These are phyloP conservation scores for Hypoxylon intermedium DNA, from an alignment of 495 filamentous ascomycete genomes.

Conservation along the genomic window DNA sequence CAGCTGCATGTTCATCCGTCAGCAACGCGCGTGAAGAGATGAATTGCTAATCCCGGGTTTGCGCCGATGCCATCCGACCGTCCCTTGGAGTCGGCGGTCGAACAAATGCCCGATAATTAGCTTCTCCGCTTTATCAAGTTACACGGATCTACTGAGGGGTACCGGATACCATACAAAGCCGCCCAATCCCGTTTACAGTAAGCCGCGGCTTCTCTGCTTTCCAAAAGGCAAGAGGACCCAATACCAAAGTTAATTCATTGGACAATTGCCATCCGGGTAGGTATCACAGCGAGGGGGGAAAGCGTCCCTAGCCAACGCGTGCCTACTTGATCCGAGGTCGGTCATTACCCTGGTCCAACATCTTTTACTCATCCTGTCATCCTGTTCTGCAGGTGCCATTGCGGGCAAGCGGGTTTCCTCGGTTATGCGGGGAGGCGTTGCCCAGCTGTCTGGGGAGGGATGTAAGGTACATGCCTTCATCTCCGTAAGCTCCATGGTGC, in stretches of 20 bases:
- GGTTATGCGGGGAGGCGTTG: constrained; percentile 41
- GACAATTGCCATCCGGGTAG: constrained; percentile 5
- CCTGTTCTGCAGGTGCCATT: no score
- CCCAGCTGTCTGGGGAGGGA: background rate
- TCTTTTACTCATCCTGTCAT: no score
- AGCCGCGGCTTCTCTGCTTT: constrained; percentile 14
- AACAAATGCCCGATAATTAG: constrained; percentile 25
- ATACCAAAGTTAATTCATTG: constrained; percentile 10
- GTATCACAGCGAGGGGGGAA: background rate
- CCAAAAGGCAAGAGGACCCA: no score
- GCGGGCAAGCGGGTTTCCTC: constrained; percentile 38
- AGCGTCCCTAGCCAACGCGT: background rate
- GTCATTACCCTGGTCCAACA: constrained; percentile 14
- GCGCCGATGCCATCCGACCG: constrained; percentile 11
- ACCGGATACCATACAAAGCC: background rate
- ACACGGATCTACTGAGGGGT: background rate
- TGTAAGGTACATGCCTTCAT: background rate
- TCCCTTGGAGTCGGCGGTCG: constrained; percentile 8
- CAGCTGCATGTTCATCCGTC: background rate
- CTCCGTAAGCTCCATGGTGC: background rate
- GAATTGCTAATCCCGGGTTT: background rate
- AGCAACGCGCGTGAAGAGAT: background rate
- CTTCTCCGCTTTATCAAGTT: background rate
- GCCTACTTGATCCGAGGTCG: constrained; percentile 26
- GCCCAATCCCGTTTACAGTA: constrained; percentile 5